A percentile compares a stretch with the other conserved stretches of the same genome.
phyloP scores from a whole-genome alignment of 805 yeast genomes.

The Spathaspora arborariae region DNA sequence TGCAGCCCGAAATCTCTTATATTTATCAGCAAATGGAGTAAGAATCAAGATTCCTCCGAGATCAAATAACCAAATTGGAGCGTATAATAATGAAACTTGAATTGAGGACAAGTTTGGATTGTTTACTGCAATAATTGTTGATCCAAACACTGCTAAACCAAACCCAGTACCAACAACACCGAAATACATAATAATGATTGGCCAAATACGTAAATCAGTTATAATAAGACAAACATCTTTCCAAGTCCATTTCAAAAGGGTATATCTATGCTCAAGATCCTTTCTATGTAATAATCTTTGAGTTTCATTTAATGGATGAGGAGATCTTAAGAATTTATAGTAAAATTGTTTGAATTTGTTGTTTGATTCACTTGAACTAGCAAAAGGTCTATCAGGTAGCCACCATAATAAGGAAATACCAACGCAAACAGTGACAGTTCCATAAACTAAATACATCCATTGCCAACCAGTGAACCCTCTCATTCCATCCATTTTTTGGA shows the following conservation, averaged over 20 bases:
- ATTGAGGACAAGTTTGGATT: constrained; percentile 63
- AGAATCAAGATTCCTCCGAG: constrained; percentile 66
- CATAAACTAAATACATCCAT: constrained; percentile 81
- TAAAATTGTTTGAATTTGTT: constrained; percentile 17
- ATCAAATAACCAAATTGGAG: constrained; percentile 90
- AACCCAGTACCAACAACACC: constrained; percentile 92
- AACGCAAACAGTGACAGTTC: constrained; percentile 58
- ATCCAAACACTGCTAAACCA: constrained; percentile 81
- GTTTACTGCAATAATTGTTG: constrained; percentile 65
- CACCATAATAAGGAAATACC: constrained; percentile 73
- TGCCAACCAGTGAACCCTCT: constrained; percentile 79
- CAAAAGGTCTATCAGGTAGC: constrained; percentile 76
- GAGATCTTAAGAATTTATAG: constrained; percentile 24
- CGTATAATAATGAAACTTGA: constrained; percentile 69
- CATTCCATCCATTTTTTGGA: constrained; percentile 73
- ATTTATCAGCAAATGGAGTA: constrained; percentile 78
- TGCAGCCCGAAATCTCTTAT: constrained; percentile 52
- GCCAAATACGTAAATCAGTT: constrained; percentile 70
- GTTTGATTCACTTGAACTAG: constrained; percentile 8
- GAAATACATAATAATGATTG: constrained; percentile 80
- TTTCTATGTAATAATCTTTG: constrained; percentile 54
- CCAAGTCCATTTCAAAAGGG: constrained; percentile 50
- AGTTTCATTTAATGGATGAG: constrained; percentile 48
- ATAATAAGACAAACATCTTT: constrained; percentile 53
- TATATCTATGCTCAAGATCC: constrained; percentile 57